Percentiles rank a stretch among this genome's conserved stretches.
Conservation (phyloP, 768 basidiomycete genomes). For the Kwoniella sp. region DNA sequence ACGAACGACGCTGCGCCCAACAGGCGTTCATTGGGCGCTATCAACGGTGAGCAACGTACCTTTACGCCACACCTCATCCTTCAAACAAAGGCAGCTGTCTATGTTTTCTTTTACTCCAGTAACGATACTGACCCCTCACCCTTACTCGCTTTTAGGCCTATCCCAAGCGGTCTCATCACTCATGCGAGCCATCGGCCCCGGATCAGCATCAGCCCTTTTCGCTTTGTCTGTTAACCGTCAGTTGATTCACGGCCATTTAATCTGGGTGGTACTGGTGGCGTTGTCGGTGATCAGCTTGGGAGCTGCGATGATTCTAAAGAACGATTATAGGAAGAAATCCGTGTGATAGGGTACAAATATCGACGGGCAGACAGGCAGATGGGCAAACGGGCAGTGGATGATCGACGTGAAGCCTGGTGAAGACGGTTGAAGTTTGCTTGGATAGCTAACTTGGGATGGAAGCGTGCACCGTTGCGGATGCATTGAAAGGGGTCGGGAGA, state of each 20-base stretch:
- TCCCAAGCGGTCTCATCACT: conserved; percentile 43
- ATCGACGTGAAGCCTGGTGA: no score
- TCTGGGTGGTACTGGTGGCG: conserved; percentile 33
- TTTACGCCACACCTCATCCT: no score
- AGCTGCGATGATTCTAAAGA: conserved; percentile 21
- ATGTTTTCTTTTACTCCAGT: no score
- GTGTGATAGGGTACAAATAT: no score
- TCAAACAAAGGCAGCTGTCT: no score
- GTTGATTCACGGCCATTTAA: conserved; percentile 36
- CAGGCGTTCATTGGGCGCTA: conserved; percentile 32
- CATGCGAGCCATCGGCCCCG: conserved; percentile 41
- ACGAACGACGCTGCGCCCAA: conserved; percentile 42
- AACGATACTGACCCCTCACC: neutral
- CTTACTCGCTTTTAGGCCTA: conserved; percentile 23
- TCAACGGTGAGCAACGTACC: conserved; percentile 38
- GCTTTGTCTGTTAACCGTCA: conserved; percentile 43
- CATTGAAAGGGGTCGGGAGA: no score
- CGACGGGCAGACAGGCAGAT: no score
- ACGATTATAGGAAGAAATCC: conserved; percentile 24
- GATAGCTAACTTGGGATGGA: no score
- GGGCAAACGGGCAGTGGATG: no score
- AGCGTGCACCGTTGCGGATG: no score
- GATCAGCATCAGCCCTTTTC: conserved; percentile 37
- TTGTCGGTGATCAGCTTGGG: conserved; percentile 19
- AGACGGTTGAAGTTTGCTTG: no score